A percentile compares a stretch with the other conserved stretches of the same genome.
Conservation (phyloP, 2,329 filamentous ascomycete species). For the Didymella segeticola region DNA sequence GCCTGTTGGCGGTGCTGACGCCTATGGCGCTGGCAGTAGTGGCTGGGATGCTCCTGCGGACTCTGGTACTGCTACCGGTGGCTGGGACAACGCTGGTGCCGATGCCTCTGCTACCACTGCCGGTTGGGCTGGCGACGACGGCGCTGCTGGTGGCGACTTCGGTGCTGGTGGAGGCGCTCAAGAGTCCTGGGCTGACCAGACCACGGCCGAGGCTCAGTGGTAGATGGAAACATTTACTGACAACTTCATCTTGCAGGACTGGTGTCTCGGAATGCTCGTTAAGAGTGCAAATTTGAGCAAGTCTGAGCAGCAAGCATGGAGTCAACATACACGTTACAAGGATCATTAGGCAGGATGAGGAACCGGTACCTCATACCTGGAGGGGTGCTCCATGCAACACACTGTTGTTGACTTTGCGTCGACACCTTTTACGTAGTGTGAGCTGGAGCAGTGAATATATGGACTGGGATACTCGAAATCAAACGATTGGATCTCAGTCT, state of each 20-base stretch:
- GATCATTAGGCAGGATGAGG: slow-evolving; percentile 1
- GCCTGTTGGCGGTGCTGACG: slow-evolving; percentile 30
- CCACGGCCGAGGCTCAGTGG: slow-evolving; percentile 18
- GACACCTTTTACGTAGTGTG: not conserved
- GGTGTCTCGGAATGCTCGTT: not conserved
- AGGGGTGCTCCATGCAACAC: not conserved
- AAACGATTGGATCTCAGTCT: slow-evolving; percentile 1
- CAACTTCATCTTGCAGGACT: not conserved
- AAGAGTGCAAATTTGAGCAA: not conserved
- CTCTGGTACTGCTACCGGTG: slow-evolving; percentile 25
- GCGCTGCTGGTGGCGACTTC: slow-evolving; percentile 6
- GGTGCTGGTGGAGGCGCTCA: slow-evolving; percentile 13
- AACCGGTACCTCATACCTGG: slow-evolving; percentile 4
- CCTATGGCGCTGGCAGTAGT: slow-evolving; percentile 32
- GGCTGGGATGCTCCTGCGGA: slow-evolving; percentile 31
- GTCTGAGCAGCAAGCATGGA: not conserved
- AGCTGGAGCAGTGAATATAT: slow-evolving; percentile 3
- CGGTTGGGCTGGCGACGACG: slow-evolving; percentile 26
- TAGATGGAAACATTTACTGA: not conserved
- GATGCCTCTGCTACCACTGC: slow-evolving; percentile 21
- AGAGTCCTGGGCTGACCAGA: slow-evolving; percentile 15
- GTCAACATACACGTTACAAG: not conserved
- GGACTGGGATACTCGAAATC: not conserved
- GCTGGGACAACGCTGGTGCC: slow-evolving; percentile 28
- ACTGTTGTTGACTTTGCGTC: not conserved